phyloP scores from a whole-genome alignment of 148 eudicot species.

The Oxyria digyna region DNA sequence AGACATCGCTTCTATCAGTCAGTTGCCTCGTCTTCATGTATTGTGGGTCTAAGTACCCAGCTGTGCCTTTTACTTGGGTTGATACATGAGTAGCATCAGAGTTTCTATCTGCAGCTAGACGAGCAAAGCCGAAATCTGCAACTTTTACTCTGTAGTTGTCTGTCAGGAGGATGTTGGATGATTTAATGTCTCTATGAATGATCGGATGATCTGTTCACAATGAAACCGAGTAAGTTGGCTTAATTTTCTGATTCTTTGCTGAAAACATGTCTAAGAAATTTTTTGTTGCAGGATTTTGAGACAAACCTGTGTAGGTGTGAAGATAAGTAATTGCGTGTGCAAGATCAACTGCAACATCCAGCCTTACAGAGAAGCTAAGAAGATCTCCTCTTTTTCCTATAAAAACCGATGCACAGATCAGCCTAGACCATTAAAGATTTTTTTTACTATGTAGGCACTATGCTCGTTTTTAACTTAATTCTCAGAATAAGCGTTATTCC shows the following conservation, averaged over 20 bases:
- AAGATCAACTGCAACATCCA: constrained; percentile 48
- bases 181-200: constrained; percentile 56
- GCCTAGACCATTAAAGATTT: no score
- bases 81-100: constrained; percentile 47
- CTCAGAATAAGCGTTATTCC: no score
- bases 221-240: no score
- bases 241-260: no score
- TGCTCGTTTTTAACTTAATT: no score
- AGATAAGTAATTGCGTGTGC: constrained; percentile 61
- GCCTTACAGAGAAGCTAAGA: constrained; percentile 39
- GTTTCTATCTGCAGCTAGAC: constrained; percentile 37
- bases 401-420: not conserved
- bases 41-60: constrained; percentile 58
- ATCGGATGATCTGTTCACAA: constrained; percentile 44
- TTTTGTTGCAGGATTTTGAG: not conserved
- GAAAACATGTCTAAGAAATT: no score
- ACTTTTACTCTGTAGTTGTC: constrained; percentile 41
- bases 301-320: constrained; percentile 45
- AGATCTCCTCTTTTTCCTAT: constrained; percentile 27
- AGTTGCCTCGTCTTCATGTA: constrained; percentile 47
- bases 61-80: constrained; percentile 61
- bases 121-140: constrained; percentile 56
- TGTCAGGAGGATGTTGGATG: constrained; percentile 48
- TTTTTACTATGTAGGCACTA: no score
- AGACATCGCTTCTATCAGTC: constrained; percentile 56